Evolutionary conservation across 2,329 filamentous ascomycete species (phyloP), one percentile per base, ranked within the genome.

Genomic region (Penicillium sp.): DNA sequence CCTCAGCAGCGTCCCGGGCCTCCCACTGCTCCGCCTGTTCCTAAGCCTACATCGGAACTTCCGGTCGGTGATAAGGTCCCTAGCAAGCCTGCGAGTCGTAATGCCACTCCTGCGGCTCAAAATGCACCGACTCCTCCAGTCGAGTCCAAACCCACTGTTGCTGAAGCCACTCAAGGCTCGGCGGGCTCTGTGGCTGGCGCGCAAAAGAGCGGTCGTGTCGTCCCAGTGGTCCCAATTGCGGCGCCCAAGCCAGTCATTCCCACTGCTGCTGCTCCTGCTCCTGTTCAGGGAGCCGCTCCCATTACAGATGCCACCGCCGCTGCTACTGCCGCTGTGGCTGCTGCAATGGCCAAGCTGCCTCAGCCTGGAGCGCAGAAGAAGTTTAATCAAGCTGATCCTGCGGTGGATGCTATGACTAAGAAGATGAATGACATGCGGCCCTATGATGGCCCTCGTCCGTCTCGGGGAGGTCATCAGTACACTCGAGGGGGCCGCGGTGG

Each of bases 261-360:
- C 12, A 37, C 56, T 41, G 45, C 55, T 35, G 42, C 44, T 28
- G 50, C 50, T 29, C 35, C 50, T 8, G 55, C 46, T 22, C 52
- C 45, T 36, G 47, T 48, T 10, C 59, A 61, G 37, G 54, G 56
- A 22, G 47, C 49, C n/a, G 48, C 55, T 20, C 55, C 66, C 2
- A 64, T 69, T 48, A 66, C 69, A 22, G 68, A 72, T 48, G 70
- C 69, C 6, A 69, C 67, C 30, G 63, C 65, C 37, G 67, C 70
- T 23, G 69, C 71, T n/a, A 68, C 67, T 30, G 68, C 69, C 34
- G 71, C 70, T 22, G 71, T 74, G 35, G 70, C 68, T 16, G 66
- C 67, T 13, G 71, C 70, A 3, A 72, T 74, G 71, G 70, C 70
- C 11, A 74, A 73, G 44, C 47, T 74, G 25, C 60, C 66, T 4